Evolutionary conservation across 495 filamentous ascomycete genomes (phyloP), one percentile per base, ranked within the genome.

Genomic region (Trichocladium uniseriatum): DNA sequence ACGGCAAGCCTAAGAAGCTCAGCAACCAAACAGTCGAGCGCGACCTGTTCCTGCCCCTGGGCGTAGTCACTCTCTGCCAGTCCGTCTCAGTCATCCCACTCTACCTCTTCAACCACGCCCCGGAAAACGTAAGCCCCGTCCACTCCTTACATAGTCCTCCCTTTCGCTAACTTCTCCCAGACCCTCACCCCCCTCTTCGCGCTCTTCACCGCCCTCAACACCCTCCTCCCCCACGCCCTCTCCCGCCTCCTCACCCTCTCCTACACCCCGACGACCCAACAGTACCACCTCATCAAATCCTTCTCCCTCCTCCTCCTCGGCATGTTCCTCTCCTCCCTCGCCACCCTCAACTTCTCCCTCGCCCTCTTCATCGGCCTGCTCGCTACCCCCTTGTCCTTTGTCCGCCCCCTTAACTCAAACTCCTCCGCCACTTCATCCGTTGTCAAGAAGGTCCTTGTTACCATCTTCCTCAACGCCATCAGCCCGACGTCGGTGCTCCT

Each of bases 311-410:
- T 98, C 3, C 76, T 92, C 0, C 79, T 97, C 0, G 94, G 94
- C 55, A 83, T 94, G 67, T 87, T 85, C 66, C 83, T 98, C 53
- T 87, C 88, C 41, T 82, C 91, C 4, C 84, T 98, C 29, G 89
- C 91, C 14, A 98, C 94, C 2, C 81, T 98, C 42, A 98, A 98
- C 69, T 98, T 98, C 75, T 86, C 84, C 20, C 84, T 97, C 22
- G 82, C 88, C 34, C 82, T 96, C 67, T 71, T 95, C 41, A 70
- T 96, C 54, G 92, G 92, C 35, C 69, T 97, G 2, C 69, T 89
- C 41, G 76, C 86, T 32, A 62, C 78, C 10, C 91, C 89, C 3
- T 72, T 96, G 7, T 80, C 79, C 16, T 95, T 94, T 62, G 61
- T 85, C 29, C 70, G 69, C 13, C 80, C 18, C 78, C 78, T 0